phyloP scores from a whole-genome alignment of 495 filamentous ascomycete genomes.

The Aspergillus mulundensis region DNA sequence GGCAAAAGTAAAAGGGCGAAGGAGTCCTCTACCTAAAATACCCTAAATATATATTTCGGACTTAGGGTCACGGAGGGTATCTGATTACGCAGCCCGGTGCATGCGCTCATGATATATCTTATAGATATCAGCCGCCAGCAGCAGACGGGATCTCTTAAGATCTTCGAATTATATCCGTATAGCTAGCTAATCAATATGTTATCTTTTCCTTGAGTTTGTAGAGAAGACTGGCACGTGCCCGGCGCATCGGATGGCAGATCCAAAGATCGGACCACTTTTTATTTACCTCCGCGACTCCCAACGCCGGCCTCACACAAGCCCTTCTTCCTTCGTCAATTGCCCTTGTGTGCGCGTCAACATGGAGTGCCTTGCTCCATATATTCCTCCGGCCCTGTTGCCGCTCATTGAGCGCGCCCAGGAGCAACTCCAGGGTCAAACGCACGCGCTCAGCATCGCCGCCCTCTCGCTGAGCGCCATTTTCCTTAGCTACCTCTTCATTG shows the following conservation, averaged over 20 bases:
- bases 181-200: no score
- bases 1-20: not conserved
- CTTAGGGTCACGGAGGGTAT: no score
- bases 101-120: not conserved
- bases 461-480: slow-evolving; percentile 34
- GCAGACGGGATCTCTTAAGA: no score
- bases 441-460: slow-evolving; percentile 26
- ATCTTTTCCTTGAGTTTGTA: no score
- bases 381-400: slow-evolving; percentile 25
- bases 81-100: not conserved
- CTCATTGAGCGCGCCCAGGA: slow-evolving; percentile 20
- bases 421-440: slow-evolving; percentile 21
- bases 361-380: slow-evolving; percentile 24
- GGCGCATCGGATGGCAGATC: slow-evolving; percentile 18
- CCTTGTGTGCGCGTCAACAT: slow-evolving; percentile 20
- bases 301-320: slow-evolving; percentile 13
- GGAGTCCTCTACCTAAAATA: not conserved
- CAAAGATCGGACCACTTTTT: slow-evolving; percentile 24
- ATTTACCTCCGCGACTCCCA: slow-evolving; percentile 1
- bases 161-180: no score
- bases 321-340: slow-evolving; percentile 13
- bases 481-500: slow-evolving; percentile 35
- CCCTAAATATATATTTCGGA: not conserved
- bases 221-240: slow-evolving; percentile 15
- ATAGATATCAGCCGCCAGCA: no score